A percentile compares a stretch with the other conserved stretches of the same genome.
Evolutionary conservation across 208 protist genomes (phyloP).

Genomic region (Spongospora subterranea): DNA sequence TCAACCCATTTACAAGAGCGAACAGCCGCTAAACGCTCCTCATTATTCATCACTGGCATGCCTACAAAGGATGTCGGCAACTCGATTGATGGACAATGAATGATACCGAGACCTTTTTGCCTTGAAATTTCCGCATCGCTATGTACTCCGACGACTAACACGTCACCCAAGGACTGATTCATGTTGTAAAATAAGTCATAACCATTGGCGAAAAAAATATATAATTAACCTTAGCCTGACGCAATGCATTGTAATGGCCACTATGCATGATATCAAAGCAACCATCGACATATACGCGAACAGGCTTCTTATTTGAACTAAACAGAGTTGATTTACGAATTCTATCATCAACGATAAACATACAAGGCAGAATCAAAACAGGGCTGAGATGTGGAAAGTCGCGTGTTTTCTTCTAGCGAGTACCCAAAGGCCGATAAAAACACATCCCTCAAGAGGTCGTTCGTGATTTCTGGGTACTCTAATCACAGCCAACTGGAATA

Average conservation of each 20-base stretch:
- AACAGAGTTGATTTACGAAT: no score
- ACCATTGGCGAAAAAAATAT: neutral
- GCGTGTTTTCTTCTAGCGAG: no score
- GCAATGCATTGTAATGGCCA: conserved; percentile 81
- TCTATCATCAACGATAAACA: no score
- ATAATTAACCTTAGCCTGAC: conserved; percentile 75
- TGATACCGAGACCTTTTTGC: conserved; percentile 82
- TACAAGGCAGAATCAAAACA: no score
- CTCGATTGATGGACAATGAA: neutral
- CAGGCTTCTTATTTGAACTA: neutral
- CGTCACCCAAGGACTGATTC: conserved; percentile 81
- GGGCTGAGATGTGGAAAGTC: no score
- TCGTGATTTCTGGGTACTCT: no score
- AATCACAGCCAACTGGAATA: no score
- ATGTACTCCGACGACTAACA: conserved; percentile 95
- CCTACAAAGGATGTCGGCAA: neutral
- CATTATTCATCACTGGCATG: conserved; percentile 92
- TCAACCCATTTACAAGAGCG: conserved; percentile 97
- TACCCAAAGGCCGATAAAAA: no score
- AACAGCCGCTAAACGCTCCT: conserved; percentile 87
- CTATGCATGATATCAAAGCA: conserved; percentile 85
- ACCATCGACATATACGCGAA: conserved; percentile 75
- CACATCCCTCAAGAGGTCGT: no score
- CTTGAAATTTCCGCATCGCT: conserved; percentile 90
- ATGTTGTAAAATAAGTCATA: neutral